These are phyloP conservation scores for Arxiozyma slooffiae DNA, from an alignment of 1,139 yeast genomes.

Conservation along the genomic window DNA sequence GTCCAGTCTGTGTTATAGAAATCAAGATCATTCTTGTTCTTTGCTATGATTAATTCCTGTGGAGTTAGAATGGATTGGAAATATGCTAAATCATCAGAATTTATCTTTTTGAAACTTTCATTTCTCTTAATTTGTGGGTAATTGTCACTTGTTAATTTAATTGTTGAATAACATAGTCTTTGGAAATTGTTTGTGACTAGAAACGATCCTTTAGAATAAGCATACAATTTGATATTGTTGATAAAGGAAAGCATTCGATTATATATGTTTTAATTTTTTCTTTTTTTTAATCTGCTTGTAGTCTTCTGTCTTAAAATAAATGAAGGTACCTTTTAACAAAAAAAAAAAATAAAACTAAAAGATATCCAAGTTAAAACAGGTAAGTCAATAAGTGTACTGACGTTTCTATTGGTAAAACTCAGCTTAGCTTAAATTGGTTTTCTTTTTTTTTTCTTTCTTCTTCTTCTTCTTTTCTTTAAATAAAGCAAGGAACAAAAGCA, in stretches of 20 bases:
- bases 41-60: slow-evolving; percentile 40
- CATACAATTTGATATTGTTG: neutral
- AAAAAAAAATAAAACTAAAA: too few relatives aligned
- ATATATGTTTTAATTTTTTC: too few relatives aligned
- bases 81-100: slow-evolving; percentile 46
- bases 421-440: too few relatives aligned
- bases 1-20: slow-evolving; percentile 90
- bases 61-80: slow-evolving; percentile 51
- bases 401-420: too few relatives aligned
- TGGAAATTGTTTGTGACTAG: neutral
- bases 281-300: neutral
- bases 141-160: slow-evolving; percentile 47
- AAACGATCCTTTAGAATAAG: neutral
- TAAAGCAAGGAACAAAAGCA: too few relatives aligned
- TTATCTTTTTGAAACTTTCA: slow-evolving; percentile 38
- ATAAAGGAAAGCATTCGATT: neutral
- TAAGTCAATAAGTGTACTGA: too few relatives aligned
- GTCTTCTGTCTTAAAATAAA: neutral
- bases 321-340: too few relatives aligned
- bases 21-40: slow-evolving; percentile 53
- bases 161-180: slow-evolving; percentile 1
- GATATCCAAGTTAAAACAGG: too few relatives aligned
- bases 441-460: too few relatives aligned
- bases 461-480: too few relatives aligned
- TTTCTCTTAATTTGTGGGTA: slow-evolving; percentile 48